phyloP scores from a whole-genome alignment of 2,329 filamentous ascomycete genomes.

The Dactylellina leptospora region DNA sequence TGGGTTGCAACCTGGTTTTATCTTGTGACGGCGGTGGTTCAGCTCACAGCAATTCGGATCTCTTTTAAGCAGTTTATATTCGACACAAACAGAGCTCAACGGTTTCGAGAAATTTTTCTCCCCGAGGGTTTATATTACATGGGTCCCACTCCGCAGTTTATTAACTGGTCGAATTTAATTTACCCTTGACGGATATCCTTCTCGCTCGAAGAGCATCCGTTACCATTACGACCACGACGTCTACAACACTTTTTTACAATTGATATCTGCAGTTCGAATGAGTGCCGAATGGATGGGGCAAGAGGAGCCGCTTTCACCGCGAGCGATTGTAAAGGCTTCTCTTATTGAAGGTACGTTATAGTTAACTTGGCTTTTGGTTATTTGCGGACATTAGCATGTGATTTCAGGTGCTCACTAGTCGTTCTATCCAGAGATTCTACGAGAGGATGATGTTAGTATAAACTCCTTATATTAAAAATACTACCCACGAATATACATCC shows the following conservation, averaged over 20 bases:
- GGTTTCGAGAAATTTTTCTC: not conserved
- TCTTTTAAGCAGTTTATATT: not conserved
- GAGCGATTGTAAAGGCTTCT: constrained; percentile 47
- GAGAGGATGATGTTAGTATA: constrained; percentile 40
- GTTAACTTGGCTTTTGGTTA: not conserved
- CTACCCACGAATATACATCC: too few relatives aligned
- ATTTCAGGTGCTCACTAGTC: constrained; percentile 6
- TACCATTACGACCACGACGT: too few relatives aligned
- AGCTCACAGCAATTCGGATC: not conserved
- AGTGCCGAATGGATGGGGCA: constrained; percentile 45
- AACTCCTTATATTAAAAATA: too few relatives aligned
- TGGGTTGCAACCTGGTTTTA: constrained; percentile 12
- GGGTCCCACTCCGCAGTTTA: too few relatives aligned
- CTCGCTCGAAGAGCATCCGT: too few relatives aligned
- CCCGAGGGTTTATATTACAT: not conserved
- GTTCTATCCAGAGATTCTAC: constrained; percentile 28
- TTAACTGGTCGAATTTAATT: not conserved
- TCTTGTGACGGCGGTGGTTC: constrained; percentile 7
- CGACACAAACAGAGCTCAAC: too few relatives aligned
- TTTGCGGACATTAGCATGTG: not conserved
- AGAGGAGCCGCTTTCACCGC: constrained; percentile 52
- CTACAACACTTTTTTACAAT: constrained; percentile 18
- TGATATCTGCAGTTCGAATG: constrained; percentile 21
- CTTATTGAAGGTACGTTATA: constrained; percentile 42
- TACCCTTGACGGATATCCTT: too few relatives aligned